Evolutionary conservation across 371 early-diverging fungal genomes (phyloP).

Genomic region (Furculomyces boomerangus): DNA sequence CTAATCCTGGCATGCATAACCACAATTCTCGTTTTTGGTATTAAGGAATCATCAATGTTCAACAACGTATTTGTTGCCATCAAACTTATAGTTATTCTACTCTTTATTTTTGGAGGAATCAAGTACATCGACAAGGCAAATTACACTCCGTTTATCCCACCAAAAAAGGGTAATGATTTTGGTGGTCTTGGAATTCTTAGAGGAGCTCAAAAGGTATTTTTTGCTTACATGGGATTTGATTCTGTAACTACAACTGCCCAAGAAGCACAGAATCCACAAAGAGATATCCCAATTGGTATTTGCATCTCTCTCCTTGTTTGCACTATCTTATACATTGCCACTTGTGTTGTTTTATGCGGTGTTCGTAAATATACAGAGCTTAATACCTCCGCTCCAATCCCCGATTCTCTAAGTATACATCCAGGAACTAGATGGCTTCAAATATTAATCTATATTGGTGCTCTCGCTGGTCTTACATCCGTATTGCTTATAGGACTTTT

Average conservation of each 20-base stretch:
- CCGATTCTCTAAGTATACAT: constrained; percentile 19
- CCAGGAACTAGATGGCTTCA: constrained; percentile 4
- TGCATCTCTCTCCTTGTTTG: constrained; percentile 45
- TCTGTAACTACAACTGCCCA: constrained; percentile 69
- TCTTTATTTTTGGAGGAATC: constrained; percentile 42
- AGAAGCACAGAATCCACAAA: constrained; percentile 55
- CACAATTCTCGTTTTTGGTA: constrained; percentile 35
- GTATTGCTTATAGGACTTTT: constrained; percentile 49
- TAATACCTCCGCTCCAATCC: constrained; percentile 31
- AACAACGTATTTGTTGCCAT: constrained; percentile 44
- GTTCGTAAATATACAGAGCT: constrained; percentile 32
- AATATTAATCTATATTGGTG: constrained; percentile 26
- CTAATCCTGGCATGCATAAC: constrained; percentile 35
- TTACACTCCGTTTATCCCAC: constrained; percentile 54
- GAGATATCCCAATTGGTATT: constrained; percentile 74
- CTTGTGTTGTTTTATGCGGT: constrained; percentile 48
- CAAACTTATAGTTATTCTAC: constrained; percentile 44
- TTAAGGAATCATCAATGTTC: constrained; percentile 40
- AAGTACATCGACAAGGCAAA: constrained; percentile 41
- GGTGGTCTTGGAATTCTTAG: constrained; percentile 46
- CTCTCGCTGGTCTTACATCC: constrained; percentile 41
- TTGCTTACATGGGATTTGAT: constrained; percentile 74
- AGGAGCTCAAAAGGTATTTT: constrained; percentile 53
- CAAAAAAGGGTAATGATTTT: constrained; percentile 11
- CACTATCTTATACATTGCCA: constrained; percentile 46